Percentiles rank a stretch among this genome's conserved stretches.
Conservation (phyloP, 1,284 basidiomycete genomes). For the Ceratobasidium sp. region DNA sequence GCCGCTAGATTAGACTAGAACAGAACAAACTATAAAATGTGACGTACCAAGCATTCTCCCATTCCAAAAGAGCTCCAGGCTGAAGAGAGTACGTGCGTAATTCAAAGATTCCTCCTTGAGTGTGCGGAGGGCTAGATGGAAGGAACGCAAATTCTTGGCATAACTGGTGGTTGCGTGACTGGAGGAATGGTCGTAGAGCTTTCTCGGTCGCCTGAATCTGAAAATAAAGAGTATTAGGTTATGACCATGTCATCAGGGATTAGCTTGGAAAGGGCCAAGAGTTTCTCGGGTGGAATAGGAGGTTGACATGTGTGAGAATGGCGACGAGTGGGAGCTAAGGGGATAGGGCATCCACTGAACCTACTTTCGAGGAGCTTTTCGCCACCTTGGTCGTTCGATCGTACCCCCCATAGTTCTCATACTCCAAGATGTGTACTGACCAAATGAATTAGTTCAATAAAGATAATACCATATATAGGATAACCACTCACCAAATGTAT, state of each 20-base stretch:
- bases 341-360: conserved; percentile 46
- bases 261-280: neutral
- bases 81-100: conserved; percentile 79
- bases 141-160: conserved; percentile 95
- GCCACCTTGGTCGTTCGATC: conserved; percentile 70
- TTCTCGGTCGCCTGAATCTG: conserved; percentile 42
- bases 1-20: conserved; percentile 22
- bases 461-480: neutral
- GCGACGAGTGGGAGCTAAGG: conserved; percentile 1
- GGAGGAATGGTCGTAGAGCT: conserved; percentile 62
- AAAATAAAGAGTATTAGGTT: conserved; percentile 25
- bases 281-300: neutral
- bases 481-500: conserved; percentile 73
- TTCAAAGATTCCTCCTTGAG: conserved; percentile 91
- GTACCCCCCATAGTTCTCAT: conserved; percentile 88
- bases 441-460: neutral
- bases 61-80: conserved; percentile 89
- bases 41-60: conserved; percentile 89
- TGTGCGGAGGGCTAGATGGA: conserved; percentile 86
- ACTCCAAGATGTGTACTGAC: conserved; percentile 83
- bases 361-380: conserved; percentile 50
- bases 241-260: conserved; percentile 33
- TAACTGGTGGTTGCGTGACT: conserved; percentile 79
- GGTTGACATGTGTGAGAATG: conserved; percentile 38
- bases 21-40: neutral